Evolutionary conservation across 169 alveolate species (phyloP).

Genomic region (Perkinsus marinus): DNA sequence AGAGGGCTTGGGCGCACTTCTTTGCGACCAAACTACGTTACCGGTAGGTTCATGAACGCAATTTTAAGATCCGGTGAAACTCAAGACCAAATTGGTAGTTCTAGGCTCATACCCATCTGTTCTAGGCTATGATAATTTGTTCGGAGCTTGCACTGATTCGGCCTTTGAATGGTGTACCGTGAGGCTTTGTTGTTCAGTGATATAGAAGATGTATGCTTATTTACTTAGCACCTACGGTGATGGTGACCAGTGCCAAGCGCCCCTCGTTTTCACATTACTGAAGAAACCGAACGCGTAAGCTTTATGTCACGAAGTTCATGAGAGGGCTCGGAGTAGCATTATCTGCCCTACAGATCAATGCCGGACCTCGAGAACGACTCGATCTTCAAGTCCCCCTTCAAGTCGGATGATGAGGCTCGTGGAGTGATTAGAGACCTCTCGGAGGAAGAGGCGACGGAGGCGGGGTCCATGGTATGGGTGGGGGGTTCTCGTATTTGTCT

Average conservation of each 20-base stretch:
- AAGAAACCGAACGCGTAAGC: neutral
- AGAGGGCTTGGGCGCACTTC: neutral
- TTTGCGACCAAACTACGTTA: neutral
- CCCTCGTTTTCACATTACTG: neutral
- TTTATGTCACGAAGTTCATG: too few species aligned
- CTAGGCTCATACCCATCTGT: too few species aligned
- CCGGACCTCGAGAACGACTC: neutral
- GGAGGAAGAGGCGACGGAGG: neutral
- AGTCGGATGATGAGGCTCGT: neutral
- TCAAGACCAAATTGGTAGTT: too few species aligned
- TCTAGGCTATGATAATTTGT: too few species aligned
- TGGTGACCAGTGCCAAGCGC: neutral
- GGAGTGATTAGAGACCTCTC: neutral
- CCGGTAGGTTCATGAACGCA: too few species aligned
- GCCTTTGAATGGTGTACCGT: too few species aligned
- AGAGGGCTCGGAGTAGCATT: too few species aligned
- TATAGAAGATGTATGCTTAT: too few species aligned
- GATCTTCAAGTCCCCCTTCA: neutral
- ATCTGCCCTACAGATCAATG: neutral
- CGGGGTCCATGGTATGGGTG: neutral
- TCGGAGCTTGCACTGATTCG: too few species aligned
- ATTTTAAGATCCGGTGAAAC: too few species aligned
- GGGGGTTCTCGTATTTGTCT: neutral
- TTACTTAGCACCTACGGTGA: neutral
- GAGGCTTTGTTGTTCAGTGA: too few species aligned